These are phyloP conservation scores for Alternaria arbusti DNA, from an alignment of 2,329 filamentous ascomycete species.

Conservation along the genomic window DNA sequence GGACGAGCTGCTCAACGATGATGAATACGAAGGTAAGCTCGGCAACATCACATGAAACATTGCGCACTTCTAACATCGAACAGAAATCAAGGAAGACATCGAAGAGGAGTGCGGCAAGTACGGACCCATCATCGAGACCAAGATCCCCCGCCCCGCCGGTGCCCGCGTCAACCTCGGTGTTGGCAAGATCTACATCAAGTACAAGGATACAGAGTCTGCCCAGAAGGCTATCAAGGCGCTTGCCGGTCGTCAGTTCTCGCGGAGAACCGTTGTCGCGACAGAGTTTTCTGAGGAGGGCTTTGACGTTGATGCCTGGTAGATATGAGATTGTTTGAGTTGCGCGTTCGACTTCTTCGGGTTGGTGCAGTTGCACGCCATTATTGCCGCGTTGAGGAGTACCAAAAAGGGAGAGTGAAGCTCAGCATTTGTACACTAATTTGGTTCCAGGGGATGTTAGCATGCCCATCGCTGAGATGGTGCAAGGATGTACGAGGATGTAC, in stretches of 20 bases:
- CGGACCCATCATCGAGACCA: slow-evolving; percentile 83
- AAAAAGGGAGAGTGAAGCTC: slow-evolving; percentile 5
- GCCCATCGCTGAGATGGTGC: background rate
- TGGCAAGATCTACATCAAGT: slow-evolving; percentile 98
- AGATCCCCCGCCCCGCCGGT: slow-evolving; percentile 86
- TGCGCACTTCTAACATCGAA: slow-evolving; percentile 4
- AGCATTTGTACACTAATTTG: slow-evolving; percentile 16
- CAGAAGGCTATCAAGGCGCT: slow-evolving; percentile 87
- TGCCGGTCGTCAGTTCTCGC: slow-evolving; percentile 93
- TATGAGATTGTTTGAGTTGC: background rate
- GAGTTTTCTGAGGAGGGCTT: slow-evolving; percentile 99
- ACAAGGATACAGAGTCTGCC: slow-evolving; percentile 76
- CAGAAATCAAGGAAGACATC: slow-evolving; percentile 97
- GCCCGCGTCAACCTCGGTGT: slow-evolving; percentile 87
- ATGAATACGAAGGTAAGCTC: slow-evolving; percentile 81
- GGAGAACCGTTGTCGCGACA: slow-evolving; percentile 94
- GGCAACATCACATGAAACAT: slow-evolving; percentile 50
- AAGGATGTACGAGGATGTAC: background rate
- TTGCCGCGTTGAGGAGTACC: background rate
- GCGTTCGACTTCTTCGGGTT: slow-evolving; percentile 1
- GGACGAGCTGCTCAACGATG: slow-evolving; percentile 90
- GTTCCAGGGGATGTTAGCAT: slow-evolving; percentile 1
- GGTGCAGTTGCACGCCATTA: slow-evolving; percentile 5
- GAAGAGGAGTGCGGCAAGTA: slow-evolving; percentile 92
- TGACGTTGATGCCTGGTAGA: slow-evolving; percentile 85